A percentile compares a stretch with the other conserved stretches of the same genome.
Evolutionary conservation across 129 eudicot genomes (phyloP).

Genomic region (Arctium minus): DNA sequence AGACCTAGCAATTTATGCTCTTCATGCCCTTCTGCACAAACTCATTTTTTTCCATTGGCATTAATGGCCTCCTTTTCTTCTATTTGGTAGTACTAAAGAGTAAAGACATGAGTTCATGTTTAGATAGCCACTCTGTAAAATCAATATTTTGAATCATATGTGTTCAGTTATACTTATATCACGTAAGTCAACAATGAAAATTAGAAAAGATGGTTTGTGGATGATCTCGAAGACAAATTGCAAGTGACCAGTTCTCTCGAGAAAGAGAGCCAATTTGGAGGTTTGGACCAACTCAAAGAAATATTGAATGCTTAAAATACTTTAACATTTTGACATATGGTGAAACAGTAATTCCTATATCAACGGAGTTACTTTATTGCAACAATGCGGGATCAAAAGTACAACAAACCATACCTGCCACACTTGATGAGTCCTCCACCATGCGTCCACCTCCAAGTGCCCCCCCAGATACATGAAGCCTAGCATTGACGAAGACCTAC

Average conservation of each 20-base stretch:
- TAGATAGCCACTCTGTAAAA: not conserved
- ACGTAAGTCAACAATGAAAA: not conserved
- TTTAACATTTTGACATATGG: not conserved
- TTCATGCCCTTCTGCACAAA: not conserved
- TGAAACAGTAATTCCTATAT: not conserved
- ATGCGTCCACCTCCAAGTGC: conserved; percentile 98
- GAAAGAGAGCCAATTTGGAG: not conserved
- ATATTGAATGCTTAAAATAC: not conserved
- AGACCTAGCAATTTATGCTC: not conserved
- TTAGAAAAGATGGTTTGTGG: not conserved
- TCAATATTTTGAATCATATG: not conserved
- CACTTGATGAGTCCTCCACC: conserved; percentile 93
- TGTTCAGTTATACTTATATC: not conserved
- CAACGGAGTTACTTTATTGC: not conserved
- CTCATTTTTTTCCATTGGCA: not conserved
- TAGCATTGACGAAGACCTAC: conserved; percentile 97
- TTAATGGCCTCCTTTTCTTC: not conserved
- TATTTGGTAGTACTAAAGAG: not conserved
- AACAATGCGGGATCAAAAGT: not conserved
- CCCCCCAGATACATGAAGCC: conserved; percentile 99
- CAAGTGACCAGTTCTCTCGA: not conserved
- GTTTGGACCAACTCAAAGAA: not conserved
- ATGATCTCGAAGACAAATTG: not conserved
- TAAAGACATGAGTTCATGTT: not conserved
- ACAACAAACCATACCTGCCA: conserved; percentile 50